Base-by-base conservation (phyloP, 768 basidiomycete genomes). In the Botryobasidium botryosum region DNA sequence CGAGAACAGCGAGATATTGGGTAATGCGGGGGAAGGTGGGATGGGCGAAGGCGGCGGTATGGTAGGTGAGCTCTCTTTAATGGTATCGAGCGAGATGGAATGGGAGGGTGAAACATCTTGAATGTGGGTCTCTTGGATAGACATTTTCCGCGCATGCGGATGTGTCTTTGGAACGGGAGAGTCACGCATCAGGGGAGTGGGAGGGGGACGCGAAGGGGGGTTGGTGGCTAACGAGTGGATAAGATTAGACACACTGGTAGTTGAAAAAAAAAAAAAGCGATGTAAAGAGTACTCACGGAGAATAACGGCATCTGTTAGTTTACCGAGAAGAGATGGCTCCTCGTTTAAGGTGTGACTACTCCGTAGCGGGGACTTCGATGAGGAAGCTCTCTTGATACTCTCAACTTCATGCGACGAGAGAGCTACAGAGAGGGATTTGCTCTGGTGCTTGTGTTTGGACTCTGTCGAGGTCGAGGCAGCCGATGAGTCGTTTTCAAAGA, bases 141-240 rank as follows among this genome's bases (percentile, higher is more conserved):
- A 61, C 20, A 55, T 46, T 44, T 62, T 61, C 21, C 61, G 55
- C 4, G 61, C 60, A 47, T 63, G 61, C 5, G 59, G 61, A 44
- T 62, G 61, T 25, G 51, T 43, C 17, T 51, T 33, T n/a, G 53
- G 54, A 26, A 55, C 50, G 31, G 23, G 53, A 15, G 26, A 8
- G 13, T 27, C 8, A 24, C 24, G 24, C 29, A 28, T 25, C 23
- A 29, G 7, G 40, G 40, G 28, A 13, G 28, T 26, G 23, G 27
- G 13, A 26, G 24, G 8, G 7, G 21, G 12, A 13, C 23, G 26
- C 13, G 23, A 8, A 10, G 23, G 12, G 27, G 40, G 29, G 8
- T 13, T 28, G 13, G 40, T 13, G 10, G 23, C 15, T 10, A 7
- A 27, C 10, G 8, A 13, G 10, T 13, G 8, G 12, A 8, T 21